Percentiles rank a stretch among this genome's conserved stretches.
Conservation (phyloP, 2,329 filamentous ascomycete genomes). For the Grosmannia penicillata region DNA sequence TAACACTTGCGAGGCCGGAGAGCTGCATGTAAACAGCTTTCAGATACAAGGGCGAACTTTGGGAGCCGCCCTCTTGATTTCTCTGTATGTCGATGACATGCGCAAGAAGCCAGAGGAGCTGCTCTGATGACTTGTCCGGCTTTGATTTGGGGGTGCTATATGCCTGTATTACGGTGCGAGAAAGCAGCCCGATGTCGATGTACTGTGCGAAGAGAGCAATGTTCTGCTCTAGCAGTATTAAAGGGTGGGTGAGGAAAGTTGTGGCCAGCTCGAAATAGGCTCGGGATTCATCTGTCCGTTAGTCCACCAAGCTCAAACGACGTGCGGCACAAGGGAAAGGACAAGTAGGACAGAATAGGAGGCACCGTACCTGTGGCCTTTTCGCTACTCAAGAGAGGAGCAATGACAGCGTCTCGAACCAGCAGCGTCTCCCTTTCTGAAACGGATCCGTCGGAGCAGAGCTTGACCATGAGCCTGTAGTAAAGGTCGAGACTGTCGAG, state of each 20-base stretch:
- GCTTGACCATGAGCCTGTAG: conserved; percentile 9
- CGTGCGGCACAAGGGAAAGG: not conserved
- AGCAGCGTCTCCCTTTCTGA: conserved; percentile 2
- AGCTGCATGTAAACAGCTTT: conserved; percentile 39
- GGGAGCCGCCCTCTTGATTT: conserved; percentile 17
- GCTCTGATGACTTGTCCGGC: conserved; percentile 18
- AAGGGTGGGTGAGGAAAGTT: conserved; percentile 21
- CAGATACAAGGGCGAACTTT: conserved; percentile 27
- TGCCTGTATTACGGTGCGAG: conserved; percentile 23
- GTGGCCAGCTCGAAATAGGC: conserved; percentile 23
- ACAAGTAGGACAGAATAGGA: not conserved
- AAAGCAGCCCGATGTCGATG: conserved; percentile 26
- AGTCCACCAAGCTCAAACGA: no score
- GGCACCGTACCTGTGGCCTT: not conserved
- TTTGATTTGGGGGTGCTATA: conserved; percentile 16
- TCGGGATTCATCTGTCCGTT: no score
- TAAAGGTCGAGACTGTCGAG: conserved; percentile 10
- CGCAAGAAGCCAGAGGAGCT: conserved; percentile 49
- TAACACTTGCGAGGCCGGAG: conserved; percentile 33
- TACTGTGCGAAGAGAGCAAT: conserved; percentile 19
- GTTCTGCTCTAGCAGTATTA: conserved; percentile 27
- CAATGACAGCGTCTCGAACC: conserved; percentile 9
- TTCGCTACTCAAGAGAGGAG: conserved; percentile 1
- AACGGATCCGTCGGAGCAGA: conserved; percentile 3
- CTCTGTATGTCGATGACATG: conserved; percentile 48